Conservation (phyloP, 768 basidiomycete genomes). For the Trametes cubensis region DNA sequence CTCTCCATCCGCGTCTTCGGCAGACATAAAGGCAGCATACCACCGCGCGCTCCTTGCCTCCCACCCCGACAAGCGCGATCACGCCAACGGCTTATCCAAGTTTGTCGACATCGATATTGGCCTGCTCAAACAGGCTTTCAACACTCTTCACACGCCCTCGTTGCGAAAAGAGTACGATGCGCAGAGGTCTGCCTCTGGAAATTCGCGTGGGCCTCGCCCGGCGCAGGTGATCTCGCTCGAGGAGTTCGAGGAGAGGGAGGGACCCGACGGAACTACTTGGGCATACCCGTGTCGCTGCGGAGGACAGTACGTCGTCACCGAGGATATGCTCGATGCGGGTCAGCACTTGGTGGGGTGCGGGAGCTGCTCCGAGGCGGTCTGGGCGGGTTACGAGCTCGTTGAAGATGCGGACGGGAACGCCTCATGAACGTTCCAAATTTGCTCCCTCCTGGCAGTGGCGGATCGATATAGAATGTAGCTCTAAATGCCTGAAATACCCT, state of each 20-base stretch:
- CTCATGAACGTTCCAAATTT: not conserved
- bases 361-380: constrained; percentile 80
- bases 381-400: constrained; percentile 75
- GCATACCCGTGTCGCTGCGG: constrained; percentile 73
- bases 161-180: constrained; percentile 57
- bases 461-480: not conserved
- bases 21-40: constrained; percentile 71
- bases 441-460: not conserved
- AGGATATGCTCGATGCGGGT: constrained; percentile 66
- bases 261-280: constrained; percentile 47
- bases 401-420: constrained; percentile 18
- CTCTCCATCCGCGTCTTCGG: constrained; percentile 47
- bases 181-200: constrained; percentile 9
- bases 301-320: constrained; percentile 60
- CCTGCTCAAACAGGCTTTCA: constrained; percentile 68
- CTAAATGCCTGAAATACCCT: not conserved
- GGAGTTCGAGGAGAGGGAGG: constrained; percentile 54
- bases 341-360: constrained; percentile 72
- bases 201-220: constrained; percentile 54
- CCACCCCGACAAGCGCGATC: constrained; percentile 63
- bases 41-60: constrained; percentile 62
- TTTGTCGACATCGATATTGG: constrained; percentile 48
- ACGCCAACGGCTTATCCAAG: not conserved
- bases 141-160: constrained; percentile 53
- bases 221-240: constrained; percentile 80